A percentile compares a stretch with the other conserved stretches of the same genome.
Conservation (phyloP, 2,329 filamentous ascomycete species). For the Sclerotinia sclerotiorum region DNA sequence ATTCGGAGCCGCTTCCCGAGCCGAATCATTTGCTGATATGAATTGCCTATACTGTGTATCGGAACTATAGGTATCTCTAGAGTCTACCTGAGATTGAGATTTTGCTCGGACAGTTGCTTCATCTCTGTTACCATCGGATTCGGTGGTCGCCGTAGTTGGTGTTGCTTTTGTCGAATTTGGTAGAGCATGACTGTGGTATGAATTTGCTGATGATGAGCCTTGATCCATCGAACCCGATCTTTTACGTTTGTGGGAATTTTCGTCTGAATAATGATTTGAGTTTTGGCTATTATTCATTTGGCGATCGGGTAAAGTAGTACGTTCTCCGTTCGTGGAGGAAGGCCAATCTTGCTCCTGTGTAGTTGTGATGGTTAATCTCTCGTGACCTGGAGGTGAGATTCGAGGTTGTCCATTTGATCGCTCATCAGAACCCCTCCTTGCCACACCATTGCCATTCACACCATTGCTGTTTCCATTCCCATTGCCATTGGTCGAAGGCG, state of each 20-base stretch:
- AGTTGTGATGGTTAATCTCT: conserved; percentile 40
- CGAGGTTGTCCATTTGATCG: conserved; percentile 38
- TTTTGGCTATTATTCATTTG: conserved; percentile 30
- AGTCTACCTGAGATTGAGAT: conserved; percentile 44
- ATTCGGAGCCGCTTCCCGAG: conserved; percentile 28
- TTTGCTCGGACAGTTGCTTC: conserved; percentile 43
- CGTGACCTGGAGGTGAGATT: conserved; percentile 39
- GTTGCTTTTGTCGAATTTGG: conserved; percentile 42
- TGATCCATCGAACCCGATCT: conserved; percentile 63
- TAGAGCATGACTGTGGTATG: conserved; percentile 42
- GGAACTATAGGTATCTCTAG: conserved; percentile 33
- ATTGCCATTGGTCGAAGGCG: conserved; percentile 12
- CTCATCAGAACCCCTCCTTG: conserved; percentile 38
- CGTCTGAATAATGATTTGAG: conserved; percentile 34
- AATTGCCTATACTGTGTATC: conserved; percentile 35
- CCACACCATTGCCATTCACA: conserved; percentile 29
- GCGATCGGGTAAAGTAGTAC: conserved; percentile 24
- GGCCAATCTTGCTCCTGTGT: conserved; percentile 39
- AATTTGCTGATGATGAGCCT: conserved; percentile 39
- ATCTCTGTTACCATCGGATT: conserved; percentile 42
- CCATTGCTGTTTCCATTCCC: conserved; percentile 22
- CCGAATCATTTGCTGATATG: conserved; percentile 31
- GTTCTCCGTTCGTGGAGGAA: conserved; percentile 34
- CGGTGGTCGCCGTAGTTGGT: conserved; percentile 36
- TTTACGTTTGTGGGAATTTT: conserved; percentile 63